phyloP scores from a whole-genome alignment of 2,329 filamentous ascomycete species.

The Ilyonectria sp. region DNA sequence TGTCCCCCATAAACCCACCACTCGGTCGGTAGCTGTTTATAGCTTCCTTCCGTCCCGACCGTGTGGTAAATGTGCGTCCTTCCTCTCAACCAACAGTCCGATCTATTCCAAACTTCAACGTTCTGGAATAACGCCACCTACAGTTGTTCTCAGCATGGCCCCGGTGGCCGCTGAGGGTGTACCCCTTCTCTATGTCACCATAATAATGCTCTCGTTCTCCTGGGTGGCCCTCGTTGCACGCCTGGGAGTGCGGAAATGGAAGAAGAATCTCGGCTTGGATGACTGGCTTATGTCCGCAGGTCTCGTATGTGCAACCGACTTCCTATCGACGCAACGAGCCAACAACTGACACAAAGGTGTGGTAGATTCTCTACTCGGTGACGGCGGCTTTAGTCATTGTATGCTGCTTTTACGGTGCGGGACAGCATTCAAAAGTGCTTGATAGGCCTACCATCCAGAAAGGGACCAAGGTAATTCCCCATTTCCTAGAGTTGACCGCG shows the following conservation, averaged over 20 bases:
- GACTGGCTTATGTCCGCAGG: slow-evolving; percentile 43
- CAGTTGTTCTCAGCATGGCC: slow-evolving; percentile 23
- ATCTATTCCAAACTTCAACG: background rate
- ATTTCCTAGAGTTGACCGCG: background rate
- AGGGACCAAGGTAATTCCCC: slow-evolving; percentile 37
- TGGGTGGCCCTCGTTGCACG: slow-evolving; percentile 30
- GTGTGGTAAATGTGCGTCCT: background rate
- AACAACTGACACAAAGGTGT: background rate
- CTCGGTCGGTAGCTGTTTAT: background rate
- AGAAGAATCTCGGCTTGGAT: slow-evolving; percentile 36
- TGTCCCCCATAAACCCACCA: background rate
- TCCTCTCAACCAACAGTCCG: background rate
- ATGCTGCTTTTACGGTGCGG: slow-evolving; percentile 38
- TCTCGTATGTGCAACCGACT: slow-evolving; percentile 21
- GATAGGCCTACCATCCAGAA: slow-evolving; percentile 23
- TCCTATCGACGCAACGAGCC: background rate
- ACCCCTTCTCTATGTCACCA: slow-evolving; percentile 35
- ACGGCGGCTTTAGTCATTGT: slow-evolving; percentile 36
- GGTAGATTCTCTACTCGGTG: slow-evolving; percentile 35
- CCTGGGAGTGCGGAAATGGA: slow-evolving; percentile 35
- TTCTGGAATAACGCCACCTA: background rate
- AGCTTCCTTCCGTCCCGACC: background rate
- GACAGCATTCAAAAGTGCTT: slow-evolving; percentile 22
- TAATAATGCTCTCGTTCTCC: slow-evolving; percentile 35
- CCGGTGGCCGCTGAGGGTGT: slow-evolving; percentile 34